These are phyloP conservation scores for Corymbia calophylla DNA, from an alignment of 441 rosid genomes.

Conservation along the genomic window DNA sequence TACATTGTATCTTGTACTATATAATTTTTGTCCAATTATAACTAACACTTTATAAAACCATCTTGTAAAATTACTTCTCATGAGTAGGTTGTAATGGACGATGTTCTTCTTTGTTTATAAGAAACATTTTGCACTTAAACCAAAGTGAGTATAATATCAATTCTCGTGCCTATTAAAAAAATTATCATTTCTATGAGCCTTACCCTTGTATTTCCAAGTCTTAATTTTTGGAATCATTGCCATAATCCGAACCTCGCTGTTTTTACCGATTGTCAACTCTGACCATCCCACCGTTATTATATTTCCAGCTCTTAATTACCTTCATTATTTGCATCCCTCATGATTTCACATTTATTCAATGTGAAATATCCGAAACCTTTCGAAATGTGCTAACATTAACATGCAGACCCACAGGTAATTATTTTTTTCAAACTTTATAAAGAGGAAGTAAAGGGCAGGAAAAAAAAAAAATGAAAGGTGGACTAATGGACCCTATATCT, in stretches of 20 bases:
- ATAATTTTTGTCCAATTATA: background rate
- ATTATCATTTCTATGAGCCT: background rate
- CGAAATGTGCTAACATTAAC: background rate
- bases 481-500: background rate
- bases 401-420: background rate
- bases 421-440: background rate
- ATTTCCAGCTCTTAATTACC: background rate
- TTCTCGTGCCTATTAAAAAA: background rate
- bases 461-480: background rate
- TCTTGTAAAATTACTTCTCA: background rate
- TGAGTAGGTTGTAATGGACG: background rate
- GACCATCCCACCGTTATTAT: background rate
- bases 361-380: background rate
- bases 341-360: background rate
- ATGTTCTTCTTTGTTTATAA: background rate
- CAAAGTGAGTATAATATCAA: background rate
- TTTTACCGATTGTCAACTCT: background rate
- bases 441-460: background rate
- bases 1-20: background rate
- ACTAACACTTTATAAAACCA: background rate
- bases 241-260: accelerated
- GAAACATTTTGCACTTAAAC: background rate
- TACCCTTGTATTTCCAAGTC: background rate
- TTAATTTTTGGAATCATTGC: background rate
- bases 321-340: background rate